Evolutionary conservation across 2,329 filamentous ascomycete genomes (phyloP).

Genomic region (Pleoardoris graminearum): DNA sequence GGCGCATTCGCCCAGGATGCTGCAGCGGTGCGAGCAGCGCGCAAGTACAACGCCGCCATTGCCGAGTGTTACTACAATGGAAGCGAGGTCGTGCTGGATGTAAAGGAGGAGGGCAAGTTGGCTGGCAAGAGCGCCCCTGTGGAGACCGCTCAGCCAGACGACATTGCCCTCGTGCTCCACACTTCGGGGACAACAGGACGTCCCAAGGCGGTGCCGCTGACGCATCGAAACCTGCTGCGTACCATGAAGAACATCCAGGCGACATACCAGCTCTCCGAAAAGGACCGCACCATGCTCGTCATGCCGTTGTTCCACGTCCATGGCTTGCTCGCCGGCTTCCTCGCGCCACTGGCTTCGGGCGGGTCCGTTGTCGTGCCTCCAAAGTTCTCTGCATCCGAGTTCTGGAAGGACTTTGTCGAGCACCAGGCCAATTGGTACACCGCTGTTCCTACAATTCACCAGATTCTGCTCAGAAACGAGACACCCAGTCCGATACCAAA

Average conservation of each 20-base stretch:
- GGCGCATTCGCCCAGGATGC: slow-evolving; percentile 69
- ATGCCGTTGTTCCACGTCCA: slow-evolving; percentile 94
- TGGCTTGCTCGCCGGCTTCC: slow-evolving; percentile 79
- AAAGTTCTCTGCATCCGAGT: slow-evolving; percentile 80
- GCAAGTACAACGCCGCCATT: slow-evolving; percentile 80
- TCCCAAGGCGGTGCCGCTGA: slow-evolving; percentile 80
- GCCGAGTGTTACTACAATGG: slow-evolving; percentile 84
- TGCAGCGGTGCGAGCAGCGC: slow-evolving; percentile 74
- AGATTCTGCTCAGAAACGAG: slow-evolving; percentile 78
- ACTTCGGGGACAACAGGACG: slow-evolving; percentile 84
- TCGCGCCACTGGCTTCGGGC: slow-evolving; percentile 74
- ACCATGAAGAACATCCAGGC: slow-evolving; percentile 83
- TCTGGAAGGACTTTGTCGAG: slow-evolving; percentile 76
- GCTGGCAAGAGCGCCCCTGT: slow-evolving; percentile 54
- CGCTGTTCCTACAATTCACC: slow-evolving; percentile 89
- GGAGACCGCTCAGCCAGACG: slow-evolving; percentile 68
- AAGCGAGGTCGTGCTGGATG: slow-evolving; percentile 71
- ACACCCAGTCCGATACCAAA: slow-evolving; percentile 67
- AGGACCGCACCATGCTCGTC: slow-evolving; percentile 80
- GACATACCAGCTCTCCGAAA: slow-evolving; percentile 72
- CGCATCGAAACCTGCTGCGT: slow-evolving; percentile 76
- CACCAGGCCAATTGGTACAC: slow-evolving; percentile 89
- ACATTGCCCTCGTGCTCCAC: slow-evolving; percentile 80
- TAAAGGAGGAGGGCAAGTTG: slow-evolving; percentile 75
- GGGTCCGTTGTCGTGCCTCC: slow-evolving; percentile 78